Evolutionary conservation across 2,329 filamentous ascomycete genomes (phyloP).

Genomic region (Plenodomus biglobosus): DNA sequence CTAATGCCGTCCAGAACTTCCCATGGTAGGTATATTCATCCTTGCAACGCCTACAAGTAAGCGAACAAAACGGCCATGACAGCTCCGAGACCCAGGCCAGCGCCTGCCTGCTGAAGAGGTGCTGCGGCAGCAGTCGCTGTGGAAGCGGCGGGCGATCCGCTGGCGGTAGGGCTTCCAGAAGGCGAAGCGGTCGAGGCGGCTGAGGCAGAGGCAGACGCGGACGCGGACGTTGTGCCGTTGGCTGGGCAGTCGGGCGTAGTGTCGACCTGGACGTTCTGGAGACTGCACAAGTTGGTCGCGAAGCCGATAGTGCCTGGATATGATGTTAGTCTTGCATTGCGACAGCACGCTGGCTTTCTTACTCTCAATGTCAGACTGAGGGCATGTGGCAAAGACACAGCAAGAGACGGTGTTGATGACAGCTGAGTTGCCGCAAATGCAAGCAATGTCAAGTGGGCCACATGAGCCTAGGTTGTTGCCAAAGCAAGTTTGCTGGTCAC

Average conservation of each 20-base stretch:
- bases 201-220: slow-evolving; percentile 13
- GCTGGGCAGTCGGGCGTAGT: slow-evolving; percentile 43
- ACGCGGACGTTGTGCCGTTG: slow-evolving; percentile 11
- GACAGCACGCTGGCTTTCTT: neutral
- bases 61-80: slow-evolving; percentile 32
- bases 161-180: neutral
- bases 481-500: slow-evolving; percentile 41
- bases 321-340: slow-evolving; percentile 32
- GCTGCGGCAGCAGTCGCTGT: slow-evolving; percentile 23
- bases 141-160: slow-evolving; percentile 9
- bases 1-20: neutral
- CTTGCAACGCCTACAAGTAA: slow-evolving; percentile 22
- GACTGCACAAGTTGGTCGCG: slow-evolving; percentile 46
- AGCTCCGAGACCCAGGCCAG: slow-evolving; percentile 25
- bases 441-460: slow-evolving; percentile 44
- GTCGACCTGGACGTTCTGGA: slow-evolving; percentile 44
- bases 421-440: slow-evolving; percentile 46
- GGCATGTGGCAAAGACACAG: slow-evolving; percentile 46
- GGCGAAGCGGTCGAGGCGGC: slow-evolving; percentile 6
- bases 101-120: slow-evolving; percentile 20
- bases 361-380: slow-evolving; percentile 34
- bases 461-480: slow-evolving; percentile 44
- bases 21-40: neutral
- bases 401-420: slow-evolving; percentile 47
- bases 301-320: slow-evolving; percentile 46